Percentiles rank a stretch among this genome's conserved stretches.
These are phyloP conservation scores for Ceratocystis huliohia DNA, from an alignment of 2,329 filamentous ascomycete species.

Conservation along the genomic window DNA sequence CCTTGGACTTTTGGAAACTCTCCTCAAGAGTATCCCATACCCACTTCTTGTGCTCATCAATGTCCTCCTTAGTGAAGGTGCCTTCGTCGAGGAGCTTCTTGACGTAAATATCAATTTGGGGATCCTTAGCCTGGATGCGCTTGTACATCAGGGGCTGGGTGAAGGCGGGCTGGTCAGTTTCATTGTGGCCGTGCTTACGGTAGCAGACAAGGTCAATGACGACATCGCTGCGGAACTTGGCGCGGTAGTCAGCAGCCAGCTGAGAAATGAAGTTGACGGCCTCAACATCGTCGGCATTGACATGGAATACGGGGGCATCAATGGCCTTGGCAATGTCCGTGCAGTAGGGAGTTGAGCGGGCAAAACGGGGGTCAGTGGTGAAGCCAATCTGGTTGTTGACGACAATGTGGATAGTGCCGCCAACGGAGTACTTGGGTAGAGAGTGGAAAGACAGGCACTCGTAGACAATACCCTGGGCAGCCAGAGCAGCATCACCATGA, in stretches of 20 bases:
- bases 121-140: constrained; percentile 73
- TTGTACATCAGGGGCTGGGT: constrained; percentile 99
- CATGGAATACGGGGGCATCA: constrained; percentile 96
- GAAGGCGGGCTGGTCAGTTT: constrained; percentile 98
- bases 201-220: constrained; percentile 98
- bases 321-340: constrained; percentile 99
- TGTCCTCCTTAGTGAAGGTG: constrained; percentile 92
- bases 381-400: constrained; percentile 99
- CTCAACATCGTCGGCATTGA: constrained; percentile 97
- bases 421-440: constrained; percentile 89
- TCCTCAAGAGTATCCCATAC: constrained; percentile 98
- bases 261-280: constrained; percentile 98
- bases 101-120: constrained; percentile 81
- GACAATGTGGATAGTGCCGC: constrained; percentile 90
- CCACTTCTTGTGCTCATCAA: constrained; percentile 99
- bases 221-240: constrained; percentile 96
- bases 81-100: constrained; percentile 83
- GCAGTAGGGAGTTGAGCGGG: constrained; percentile 95
- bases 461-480: constrained; percentile 93
- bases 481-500: constrained; percentile 94
- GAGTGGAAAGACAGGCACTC: constrained; percentile 97
- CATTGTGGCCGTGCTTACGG: constrained; percentile 97
- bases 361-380: constrained; percentile 94
- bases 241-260: constrained; percentile 92
- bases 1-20: constrained; percentile 92